phyloP scores from a whole-genome alignment of 2,329 filamentous ascomycete genomes.

The Diaporthe amygdali region DNA sequence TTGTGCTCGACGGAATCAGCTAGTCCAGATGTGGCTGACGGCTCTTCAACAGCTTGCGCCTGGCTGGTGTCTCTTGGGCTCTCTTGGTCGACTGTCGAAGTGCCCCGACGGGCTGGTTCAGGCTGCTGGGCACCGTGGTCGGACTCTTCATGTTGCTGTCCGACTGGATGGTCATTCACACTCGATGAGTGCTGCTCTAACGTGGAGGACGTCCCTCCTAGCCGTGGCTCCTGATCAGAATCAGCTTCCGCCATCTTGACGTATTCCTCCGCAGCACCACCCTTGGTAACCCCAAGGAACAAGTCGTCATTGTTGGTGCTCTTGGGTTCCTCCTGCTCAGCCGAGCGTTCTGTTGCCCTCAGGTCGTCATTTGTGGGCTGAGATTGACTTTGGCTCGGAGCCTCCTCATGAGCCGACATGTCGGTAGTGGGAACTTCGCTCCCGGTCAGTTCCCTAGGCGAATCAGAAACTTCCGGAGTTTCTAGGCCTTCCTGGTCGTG shows the following conservation, averaged over 20 bases:
- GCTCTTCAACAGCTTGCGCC: not conserved
- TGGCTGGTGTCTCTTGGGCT: not conserved
- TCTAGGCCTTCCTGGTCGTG: not conserved
- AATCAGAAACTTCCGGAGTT: too few relatives aligned
- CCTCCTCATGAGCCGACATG: not conserved
- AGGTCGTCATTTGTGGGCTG: not conserved
- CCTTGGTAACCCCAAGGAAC: not conserved
- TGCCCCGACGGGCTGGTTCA: not conserved
- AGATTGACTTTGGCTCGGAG: not conserved
- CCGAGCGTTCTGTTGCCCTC: not conserved
- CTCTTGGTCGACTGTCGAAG: not conserved
- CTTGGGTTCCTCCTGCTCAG: not conserved
- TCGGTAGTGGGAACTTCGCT: not conserved
- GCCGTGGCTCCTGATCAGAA: not conserved
- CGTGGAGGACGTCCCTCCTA: not conserved
- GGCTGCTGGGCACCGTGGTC: not conserved
- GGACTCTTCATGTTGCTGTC: not conserved
- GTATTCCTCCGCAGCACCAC: constrained; percentile 19
- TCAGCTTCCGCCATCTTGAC: constrained; percentile 8
- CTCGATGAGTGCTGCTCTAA: not conserved
- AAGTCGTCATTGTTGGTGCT: not conserved
- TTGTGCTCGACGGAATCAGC: not conserved
- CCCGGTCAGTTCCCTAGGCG: not conserved
- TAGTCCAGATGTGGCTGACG: not conserved
- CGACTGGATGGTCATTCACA: not conserved